These are phyloP conservation scores for Mrakiaceae sp. DNA, from an alignment of 1,284 basidiomycete genomes.

Conservation along the genomic window DNA sequence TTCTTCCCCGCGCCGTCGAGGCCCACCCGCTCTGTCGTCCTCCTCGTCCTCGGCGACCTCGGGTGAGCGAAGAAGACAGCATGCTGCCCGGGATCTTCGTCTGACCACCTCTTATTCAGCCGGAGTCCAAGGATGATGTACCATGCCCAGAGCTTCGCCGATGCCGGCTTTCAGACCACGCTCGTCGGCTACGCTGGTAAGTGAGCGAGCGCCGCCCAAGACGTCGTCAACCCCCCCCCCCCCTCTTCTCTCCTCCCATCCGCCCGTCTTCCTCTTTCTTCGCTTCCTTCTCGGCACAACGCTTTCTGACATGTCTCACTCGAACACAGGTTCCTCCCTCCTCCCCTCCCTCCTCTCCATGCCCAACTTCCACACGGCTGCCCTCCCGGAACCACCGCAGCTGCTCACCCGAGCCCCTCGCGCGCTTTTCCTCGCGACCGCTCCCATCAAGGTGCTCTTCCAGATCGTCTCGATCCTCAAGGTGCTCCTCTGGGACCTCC, in stretches of 20 bases:
- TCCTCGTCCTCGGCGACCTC: conserved; percentile 91
- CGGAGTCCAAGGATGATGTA: conserved; percentile 98
- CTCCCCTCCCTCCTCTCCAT: conserved; percentile 54
- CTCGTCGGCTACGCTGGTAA: conserved; percentile 78
- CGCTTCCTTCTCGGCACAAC: too few relatives aligned
- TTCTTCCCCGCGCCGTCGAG: background rate
- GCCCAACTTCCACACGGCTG: conserved; percentile 52
- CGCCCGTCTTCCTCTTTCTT: background rate
- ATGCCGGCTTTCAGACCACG: conserved; percentile 64
- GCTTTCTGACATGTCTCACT: background rate
- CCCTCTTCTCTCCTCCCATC: background rate
- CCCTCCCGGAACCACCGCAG: conserved; percentile 54
- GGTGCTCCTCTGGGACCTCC: conserved; percentile 38
- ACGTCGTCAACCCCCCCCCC: background rate
- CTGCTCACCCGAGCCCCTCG: conserved; percentile 45
- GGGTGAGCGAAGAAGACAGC: conserved; percentile 29
- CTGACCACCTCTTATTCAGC: conserved; percentile 27
- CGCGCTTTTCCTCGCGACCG: conserved; percentile 55
- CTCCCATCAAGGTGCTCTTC: conserved; percentile 66
- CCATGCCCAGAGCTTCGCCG: conserved; percentile 83
- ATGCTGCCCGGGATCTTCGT: too few relatives aligned
- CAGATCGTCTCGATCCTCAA: conserved; percentile 55
- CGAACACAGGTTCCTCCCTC: conserved; percentile 53
- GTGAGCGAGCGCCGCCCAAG: conserved; percentile 19
- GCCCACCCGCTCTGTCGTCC: conserved; percentile 48